A percentile compares a stretch with the other conserved stretches of the same genome.
phyloP scores from a whole-genome alignment of 2,329 filamentous ascomycete genomes.

The Neophaeococcomyces mojaviensis region DNA sequence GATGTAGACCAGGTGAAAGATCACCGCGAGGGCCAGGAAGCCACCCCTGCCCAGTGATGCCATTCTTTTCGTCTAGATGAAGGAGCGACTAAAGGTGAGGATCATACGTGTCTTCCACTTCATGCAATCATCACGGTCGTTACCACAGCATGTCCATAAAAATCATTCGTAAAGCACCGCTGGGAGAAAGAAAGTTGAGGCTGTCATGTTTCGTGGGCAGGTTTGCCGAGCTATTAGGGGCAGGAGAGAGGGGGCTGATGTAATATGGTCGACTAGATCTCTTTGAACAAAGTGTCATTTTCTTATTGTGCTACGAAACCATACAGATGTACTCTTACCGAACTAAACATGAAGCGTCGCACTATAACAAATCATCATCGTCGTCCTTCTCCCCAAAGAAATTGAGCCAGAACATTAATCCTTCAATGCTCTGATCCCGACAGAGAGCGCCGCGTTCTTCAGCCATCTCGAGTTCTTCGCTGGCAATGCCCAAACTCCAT shows the following conservation, averaged over 20 bases:
- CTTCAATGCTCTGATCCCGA: slow-evolving; percentile 85
- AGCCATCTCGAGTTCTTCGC: slow-evolving; percentile 93
- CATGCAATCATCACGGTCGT: not conserved
- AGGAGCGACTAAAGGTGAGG: slow-evolving; percentile 22
- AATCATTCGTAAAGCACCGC: not conserved
- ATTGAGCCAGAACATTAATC: slow-evolving; percentile 90
- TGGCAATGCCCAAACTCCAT: slow-evolving; percentile 94
- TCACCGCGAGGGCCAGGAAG: slow-evolving; percentile 79
- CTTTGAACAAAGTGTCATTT: no score
- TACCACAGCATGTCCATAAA: not conserved
- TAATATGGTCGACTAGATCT: no score
- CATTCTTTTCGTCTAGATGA: slow-evolving; percentile 27
- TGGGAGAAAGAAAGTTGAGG: not conserved
- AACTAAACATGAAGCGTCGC: no score
- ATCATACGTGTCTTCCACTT: not conserved
- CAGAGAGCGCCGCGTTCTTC: slow-evolving; percentile 84
- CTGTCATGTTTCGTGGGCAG: slow-evolving; percentile 6
- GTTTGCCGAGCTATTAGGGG: slow-evolving; percentile 9
- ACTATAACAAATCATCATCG: not conserved
- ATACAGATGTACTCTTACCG: no score
- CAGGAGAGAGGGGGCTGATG: not conserved
- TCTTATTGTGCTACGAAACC: no score
- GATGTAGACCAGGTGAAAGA: slow-evolving; percentile 91
- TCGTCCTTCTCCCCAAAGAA: slow-evolving; percentile 29
- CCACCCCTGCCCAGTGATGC: slow-evolving; percentile 60